Evolutionary conservation across 352 stramenopile genomes (phyloP).

Genomic region (Phytophthora sp.): DNA sequence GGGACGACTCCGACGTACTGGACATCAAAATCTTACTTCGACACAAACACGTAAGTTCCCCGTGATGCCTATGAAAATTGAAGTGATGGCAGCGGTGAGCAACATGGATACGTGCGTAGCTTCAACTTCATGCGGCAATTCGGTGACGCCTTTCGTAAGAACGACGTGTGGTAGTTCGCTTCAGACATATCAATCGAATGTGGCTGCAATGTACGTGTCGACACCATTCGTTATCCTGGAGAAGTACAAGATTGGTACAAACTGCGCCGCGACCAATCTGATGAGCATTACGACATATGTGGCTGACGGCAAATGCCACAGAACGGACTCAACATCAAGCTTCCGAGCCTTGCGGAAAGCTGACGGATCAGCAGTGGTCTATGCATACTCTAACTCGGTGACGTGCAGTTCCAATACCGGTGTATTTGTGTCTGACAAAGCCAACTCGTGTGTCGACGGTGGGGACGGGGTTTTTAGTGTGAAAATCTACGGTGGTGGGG

Average conservation of each 20-base stretch:
- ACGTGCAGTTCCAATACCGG: too few relatives aligned
- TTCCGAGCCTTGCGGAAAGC: neutral
- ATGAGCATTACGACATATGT: neutral
- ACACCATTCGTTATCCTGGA: neutral
- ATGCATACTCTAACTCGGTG: neutral
- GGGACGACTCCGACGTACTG: too few relatives aligned
- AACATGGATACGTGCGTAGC: too few relatives aligned
- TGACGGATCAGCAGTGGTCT: neutral
- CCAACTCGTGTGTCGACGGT: too few relatives aligned
- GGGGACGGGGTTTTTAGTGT: too few relatives aligned
- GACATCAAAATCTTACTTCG: too few relatives aligned
- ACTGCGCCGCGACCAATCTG: too few relatives aligned
- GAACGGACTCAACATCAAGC: neutral
- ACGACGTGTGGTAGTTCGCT: too few relatives aligned
- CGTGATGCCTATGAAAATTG: neutral
- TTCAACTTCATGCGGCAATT: neutral
- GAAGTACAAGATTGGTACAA: neutral
- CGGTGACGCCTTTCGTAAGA: neutral
- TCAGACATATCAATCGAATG: too few relatives aligned
- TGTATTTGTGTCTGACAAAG: too few relatives aligned
- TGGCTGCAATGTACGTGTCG: neutral
- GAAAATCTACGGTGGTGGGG: neutral
- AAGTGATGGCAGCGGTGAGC: neutral
- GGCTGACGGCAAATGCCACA: conserved; percentile 6
- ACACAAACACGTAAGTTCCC: too few relatives aligned